Base-by-base conservation (phyloP, 495 filamentous ascomycete species). In the Aspergillus diversus region DNA sequence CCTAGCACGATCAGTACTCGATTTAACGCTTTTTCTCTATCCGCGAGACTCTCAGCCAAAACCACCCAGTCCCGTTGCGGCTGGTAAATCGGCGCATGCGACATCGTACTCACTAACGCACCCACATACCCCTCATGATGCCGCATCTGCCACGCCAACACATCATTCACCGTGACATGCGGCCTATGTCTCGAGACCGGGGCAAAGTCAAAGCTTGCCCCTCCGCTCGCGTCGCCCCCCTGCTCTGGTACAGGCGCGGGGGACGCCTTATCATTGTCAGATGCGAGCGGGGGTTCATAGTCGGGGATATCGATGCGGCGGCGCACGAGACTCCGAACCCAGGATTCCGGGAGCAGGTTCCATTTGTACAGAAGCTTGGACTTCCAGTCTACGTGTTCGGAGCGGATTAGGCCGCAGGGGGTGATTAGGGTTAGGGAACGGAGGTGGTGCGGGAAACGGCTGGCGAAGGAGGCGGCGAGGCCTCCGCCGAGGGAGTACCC, bases 401-500 rank as follows among this genome's bases (percentile, higher is more conserved):
- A 3, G 17, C 46, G 46, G 17, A 49, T 49, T 8, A 49, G 15
- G 0, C 46, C 46, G 0, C 46, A 12, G 0, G 46, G 46, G 3
- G 13, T n/a, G 7, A 49, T 17, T 7, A 49, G 46, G 46, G 46
- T 49, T 21, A 49, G 46, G 15, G 46, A 49, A 4, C 46, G 15
- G 4, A 49, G 46, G 8, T n/a, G 12, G 17, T 4, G 2, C 15
- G 46, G 13, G 16, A n/a, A 17, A 16, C 16, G 8, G 15, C 13
- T 8, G 42, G 56, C 56, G 48, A 59, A 59, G n/a, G 56, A 5
- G 13, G 48, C 56, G 16, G 56, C 37, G 2, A 59, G 7, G 8
- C n/a, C 7, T n/a, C 56, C 56, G 39, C 56, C 56, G 17, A 59
- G 56, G 12, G 56, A 59, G 31, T 13, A 59, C 3, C 56, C 56